Evolutionary conservation across 78 protist species (phyloP).

Genomic region (Cavenderia fasciculata): DNA sequence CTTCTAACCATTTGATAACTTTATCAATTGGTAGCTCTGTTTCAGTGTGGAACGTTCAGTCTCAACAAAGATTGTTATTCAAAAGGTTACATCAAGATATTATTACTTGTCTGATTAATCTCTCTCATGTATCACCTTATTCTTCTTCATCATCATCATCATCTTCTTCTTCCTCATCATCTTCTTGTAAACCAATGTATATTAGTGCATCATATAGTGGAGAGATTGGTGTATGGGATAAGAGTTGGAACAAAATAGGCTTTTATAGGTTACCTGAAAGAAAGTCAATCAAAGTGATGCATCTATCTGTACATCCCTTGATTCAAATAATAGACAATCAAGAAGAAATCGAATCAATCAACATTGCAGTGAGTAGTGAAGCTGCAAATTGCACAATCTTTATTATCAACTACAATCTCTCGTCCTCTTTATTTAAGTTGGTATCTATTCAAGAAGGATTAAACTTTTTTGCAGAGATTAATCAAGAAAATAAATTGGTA

Average conservation of each 20-base stretch:
- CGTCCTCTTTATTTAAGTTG: not conserved
- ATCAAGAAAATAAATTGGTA: not conserved
- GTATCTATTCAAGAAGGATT: not conserved
- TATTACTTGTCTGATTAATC: slow-evolving; percentile 31
- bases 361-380: slow-evolving; percentile 38
- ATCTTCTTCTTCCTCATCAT: not conserved
- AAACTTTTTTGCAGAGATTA: slow-evolving; percentile 41
- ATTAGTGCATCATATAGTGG: slow-evolving; percentile 43
- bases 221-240: slow-evolving; percentile 19
- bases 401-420: slow-evolving; percentile 8
- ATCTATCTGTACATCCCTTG: slow-evolving; percentile 1
- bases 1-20: slow-evolving; percentile 2
- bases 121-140: not conserved
- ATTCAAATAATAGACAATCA: not conserved
- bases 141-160: not conserved
- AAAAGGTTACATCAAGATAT: slow-evolving; percentile 36
- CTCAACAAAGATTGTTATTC: not conserved
- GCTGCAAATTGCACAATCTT: slow-evolving; percentile 44
- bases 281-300: slow-evolving; percentile 34
- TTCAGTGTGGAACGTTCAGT: slow-evolving; percentile 29
- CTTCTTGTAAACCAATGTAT: not conserved
- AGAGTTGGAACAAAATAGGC: slow-evolving; percentile 8
- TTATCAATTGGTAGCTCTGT: slow-evolving; percentile 44
- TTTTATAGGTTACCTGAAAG: not conserved
- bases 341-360: not conserved